Evolutionary conservation across 2,329 filamentous ascomycete genomes (phyloP), one percentile per base, ranked within the genome.

Genomic region (Penicillium paneum): DNA sequence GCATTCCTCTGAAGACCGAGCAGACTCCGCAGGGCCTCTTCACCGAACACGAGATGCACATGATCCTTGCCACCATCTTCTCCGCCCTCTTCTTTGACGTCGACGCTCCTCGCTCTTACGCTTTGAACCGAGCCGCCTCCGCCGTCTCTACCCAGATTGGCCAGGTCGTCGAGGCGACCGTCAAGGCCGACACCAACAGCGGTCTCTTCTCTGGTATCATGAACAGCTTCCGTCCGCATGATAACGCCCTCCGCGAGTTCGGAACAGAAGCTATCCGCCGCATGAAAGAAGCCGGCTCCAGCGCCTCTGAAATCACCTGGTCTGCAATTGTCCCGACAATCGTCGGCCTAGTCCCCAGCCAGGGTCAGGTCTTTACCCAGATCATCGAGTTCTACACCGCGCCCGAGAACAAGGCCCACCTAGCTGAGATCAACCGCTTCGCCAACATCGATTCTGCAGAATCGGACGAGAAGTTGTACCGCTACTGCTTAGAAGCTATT

Each of bases 341-440:
- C 0, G 81, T 80, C 4, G 82, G 85, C 1, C 81, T 88, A 70
- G 84, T 89, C 8, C 85, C 89, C 1, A 89, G 84, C 63, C 87
- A 91, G 68, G 85, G 83, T 1, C 83, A 89, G 65, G 78, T 88
- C 64, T 90, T 91, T 67, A 83, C 86, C 1, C 86, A 89, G 74
- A 79, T 87, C 2, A 77, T 91, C 17, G 88, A 91, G 67, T 91
- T 83, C 73, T 91, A 88, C 67, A 79, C 91, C 5, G 81, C 82
- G 0, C 75, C 80, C 3, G 73, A 81, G 31, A 82, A 83, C 61
- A 72, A 77, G 51, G 61, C 75, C 12, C 77, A 90, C 64, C 71
- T 88, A 0, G 76, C 81, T 0, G 82, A 85, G 40, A 79, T 92
- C 51, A 80, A 86, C 61, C 74, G 26, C 17, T 75, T 88, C 15